Base-by-base conservation (phyloP, 345 rosid genomes). In the Heritiera fomes region DNA sequence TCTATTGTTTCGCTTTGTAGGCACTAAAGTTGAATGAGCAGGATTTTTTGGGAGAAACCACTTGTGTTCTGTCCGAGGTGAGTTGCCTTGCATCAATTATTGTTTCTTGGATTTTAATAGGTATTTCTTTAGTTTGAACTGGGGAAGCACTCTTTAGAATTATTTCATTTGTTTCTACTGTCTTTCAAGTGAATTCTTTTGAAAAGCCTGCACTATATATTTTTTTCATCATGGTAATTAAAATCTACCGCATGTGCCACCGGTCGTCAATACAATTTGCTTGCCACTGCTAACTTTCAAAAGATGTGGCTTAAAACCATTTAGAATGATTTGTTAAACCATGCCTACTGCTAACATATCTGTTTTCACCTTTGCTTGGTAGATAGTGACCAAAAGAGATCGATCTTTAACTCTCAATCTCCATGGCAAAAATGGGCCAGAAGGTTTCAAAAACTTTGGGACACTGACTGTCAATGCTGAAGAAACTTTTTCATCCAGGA, bases 31-130 rank as follows among this genome's bases (percentile, higher is more conserved):
- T 92, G 62, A 75, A 88, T 79, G 92, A 89, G 59, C 97, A 92
- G 28, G 87, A 94, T n/a, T 94, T 86, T 82, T 80, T 94, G 80
- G 98, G 95, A 85, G 94, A 94, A 86, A 90, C 93, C 69, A 85
- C 77, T 0, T 92, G 97, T 86, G 86, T 85, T 77, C 85, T 92
- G 5, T 92, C 94, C 0, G 90, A 92, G 89, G 94, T 84, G 66
- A 75, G 75, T 79, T 73, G 20, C 40, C 11, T 53, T 5, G 47
- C 30, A 40, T 69, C 62, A 23, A 23, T 23, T 23, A 46, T 28
- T 73, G 30, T 43, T 52, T 12, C 28, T 12, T 62, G 59, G 47
- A 49, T 67, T 47, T 61, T 46, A 15, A 18, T 20, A 58, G 15
- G 15, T n/a, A 5, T 23, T 34, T 58, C 49, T 14, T n/a, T 50